Evolutionary conservation across 2,329 filamentous ascomycete species (phyloP).

Genomic region (Penicillium sp.): DNA sequence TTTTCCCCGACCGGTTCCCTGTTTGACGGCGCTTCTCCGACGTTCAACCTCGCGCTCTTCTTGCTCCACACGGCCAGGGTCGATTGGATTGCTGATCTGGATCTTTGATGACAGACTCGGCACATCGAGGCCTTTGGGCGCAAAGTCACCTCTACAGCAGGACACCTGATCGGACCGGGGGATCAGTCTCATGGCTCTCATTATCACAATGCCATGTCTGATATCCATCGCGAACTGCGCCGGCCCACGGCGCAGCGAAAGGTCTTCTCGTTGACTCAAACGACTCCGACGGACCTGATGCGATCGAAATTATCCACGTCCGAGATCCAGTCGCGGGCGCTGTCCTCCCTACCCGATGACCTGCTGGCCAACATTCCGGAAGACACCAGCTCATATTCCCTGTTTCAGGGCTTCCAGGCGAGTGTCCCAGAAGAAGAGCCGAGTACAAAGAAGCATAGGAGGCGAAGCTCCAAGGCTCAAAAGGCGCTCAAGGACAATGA

Average conservation of each 20-base stretch:
- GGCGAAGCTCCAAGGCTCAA: conserved; percentile 66
- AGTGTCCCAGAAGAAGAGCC: conserved; percentile 65
- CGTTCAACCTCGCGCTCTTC: conserved; percentile 2
- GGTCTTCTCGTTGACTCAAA: conserved; percentile 85
- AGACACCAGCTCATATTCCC: conserved; percentile 74
- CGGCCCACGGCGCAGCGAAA: conserved; percentile 78
- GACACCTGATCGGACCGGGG: conserved; percentile 71
- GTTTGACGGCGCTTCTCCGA: not conserved
- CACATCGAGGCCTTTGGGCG: conserved; percentile 88
- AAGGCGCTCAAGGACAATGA: conserved; percentile 63
- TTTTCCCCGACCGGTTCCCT: conserved; percentile 2
- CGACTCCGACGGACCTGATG: conserved; percentile 88
- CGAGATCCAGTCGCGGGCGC: conserved; percentile 90
- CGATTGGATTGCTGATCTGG: conserved; percentile 5
- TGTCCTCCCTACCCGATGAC: conserved; percentile 84
- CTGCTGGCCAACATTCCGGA: conserved; percentile 85
- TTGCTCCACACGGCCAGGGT: conserved; percentile 3
- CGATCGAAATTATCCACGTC: conserved; percentile 81
- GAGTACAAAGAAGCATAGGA: conserved; percentile 62
- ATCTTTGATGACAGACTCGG: conserved; percentile 55
- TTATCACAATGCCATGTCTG: conserved; percentile 81
- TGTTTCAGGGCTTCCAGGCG: conserved; percentile 95
- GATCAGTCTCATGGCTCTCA: conserved; percentile 53
- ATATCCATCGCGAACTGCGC: conserved; percentile 82
- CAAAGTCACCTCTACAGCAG: conserved; percentile 90